These are phyloP conservation scores for Penicillium canescens DNA, from an alignment of 495 filamentous ascomycete species.

Conservation along the genomic window DNA sequence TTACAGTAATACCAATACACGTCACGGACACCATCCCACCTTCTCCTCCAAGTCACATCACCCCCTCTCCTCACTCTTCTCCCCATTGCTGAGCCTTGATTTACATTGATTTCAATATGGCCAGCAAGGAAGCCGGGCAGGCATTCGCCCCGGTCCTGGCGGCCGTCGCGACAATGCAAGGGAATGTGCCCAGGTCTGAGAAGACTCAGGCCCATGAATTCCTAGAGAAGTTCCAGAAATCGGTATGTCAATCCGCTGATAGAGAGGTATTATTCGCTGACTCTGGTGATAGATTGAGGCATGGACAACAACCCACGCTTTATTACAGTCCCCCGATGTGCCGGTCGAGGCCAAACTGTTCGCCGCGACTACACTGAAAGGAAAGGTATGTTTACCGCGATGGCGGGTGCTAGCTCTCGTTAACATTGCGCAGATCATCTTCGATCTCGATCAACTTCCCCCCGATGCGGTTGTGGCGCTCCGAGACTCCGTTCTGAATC, in stretches of 20 bases:
- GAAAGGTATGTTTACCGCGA: conserved; percentile 68
- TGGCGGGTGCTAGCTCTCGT: background rate
- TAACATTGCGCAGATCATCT: conserved; percentile 65
- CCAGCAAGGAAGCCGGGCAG: conserved; percentile 63
- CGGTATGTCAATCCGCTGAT: conserved; percentile 58
- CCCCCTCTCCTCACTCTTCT: conserved; percentile 7
- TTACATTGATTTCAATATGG: conserved; percentile 54
- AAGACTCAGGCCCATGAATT: conserved; percentile 90
- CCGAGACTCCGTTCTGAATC: conserved; percentile 76
- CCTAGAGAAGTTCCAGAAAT: conserved; percentile 97
- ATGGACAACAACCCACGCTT: conserved; percentile 82
- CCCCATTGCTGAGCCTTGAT: conserved; percentile 14
- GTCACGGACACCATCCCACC: conserved; percentile 44
- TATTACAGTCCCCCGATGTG: conserved; percentile 73
- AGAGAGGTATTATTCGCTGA: conserved; percentile 10
- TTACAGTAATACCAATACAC: conserved; percentile 28
- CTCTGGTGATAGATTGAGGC: conserved; percentile 65
- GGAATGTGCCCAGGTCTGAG: conserved; percentile 75
- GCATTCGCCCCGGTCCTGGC: conserved; percentile 82
- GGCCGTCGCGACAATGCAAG: conserved; percentile 87
- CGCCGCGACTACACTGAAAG: conserved; percentile 94
- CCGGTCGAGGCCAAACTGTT: conserved; percentile 88
- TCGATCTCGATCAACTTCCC: conserved; percentile 83
- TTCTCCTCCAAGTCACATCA: conserved; percentile 18
- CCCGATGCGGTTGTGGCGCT: conserved; percentile 69